A percentile compares a stretch with the other conserved stretches of the same genome.
These are phyloP conservation scores for Heterococcus sp. DNA, from an alignment of 108 stramenopile genomes.

Conservation along the genomic window DNA sequence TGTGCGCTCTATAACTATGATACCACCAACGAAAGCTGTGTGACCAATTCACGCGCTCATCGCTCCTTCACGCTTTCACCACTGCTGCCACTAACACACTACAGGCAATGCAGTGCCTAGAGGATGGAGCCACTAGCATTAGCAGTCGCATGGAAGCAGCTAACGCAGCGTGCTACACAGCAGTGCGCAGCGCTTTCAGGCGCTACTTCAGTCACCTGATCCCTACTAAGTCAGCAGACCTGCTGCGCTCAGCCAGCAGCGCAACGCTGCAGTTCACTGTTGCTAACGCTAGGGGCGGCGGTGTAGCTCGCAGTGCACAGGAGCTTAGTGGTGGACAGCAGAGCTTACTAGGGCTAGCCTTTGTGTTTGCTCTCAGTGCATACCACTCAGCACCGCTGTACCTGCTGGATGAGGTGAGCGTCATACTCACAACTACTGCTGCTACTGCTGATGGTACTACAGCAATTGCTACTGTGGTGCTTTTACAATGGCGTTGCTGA, in stretches of 20 bases:
- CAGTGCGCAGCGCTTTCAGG: slow-evolving; percentile 7
- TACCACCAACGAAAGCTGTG: background rate
- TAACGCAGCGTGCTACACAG: slow-evolving; percentile 35
- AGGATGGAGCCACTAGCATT: background rate
- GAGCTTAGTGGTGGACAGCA: slow-evolving; percentile 47
- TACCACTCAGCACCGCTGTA: slow-evolving; percentile 43
- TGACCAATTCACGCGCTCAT: background rate
- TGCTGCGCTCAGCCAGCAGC: background rate
- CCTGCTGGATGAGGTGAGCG: slow-evolving; percentile 27
- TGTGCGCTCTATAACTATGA: background rate
- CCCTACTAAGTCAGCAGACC: slow-evolving; percentile 30
- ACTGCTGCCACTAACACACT: background rate
- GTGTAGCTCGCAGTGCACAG: background rate
- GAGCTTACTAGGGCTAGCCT: slow-evolving; percentile 28
- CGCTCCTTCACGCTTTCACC: background rate
- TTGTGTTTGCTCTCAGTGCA: slow-evolving; percentile 30
- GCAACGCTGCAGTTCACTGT: background rate
- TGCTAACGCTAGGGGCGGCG: background rate
- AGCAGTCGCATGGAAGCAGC: slow-evolving; percentile 34
- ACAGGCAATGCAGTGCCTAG: background rate
- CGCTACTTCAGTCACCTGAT: slow-evolving; percentile 16
- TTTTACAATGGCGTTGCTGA: no score
- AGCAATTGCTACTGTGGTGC: no score
- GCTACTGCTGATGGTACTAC: no score
- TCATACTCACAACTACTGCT: no score